phyloP scores from a whole-genome alignment of 768 basidiomycete genomes.

The Russula abietina region DNA sequence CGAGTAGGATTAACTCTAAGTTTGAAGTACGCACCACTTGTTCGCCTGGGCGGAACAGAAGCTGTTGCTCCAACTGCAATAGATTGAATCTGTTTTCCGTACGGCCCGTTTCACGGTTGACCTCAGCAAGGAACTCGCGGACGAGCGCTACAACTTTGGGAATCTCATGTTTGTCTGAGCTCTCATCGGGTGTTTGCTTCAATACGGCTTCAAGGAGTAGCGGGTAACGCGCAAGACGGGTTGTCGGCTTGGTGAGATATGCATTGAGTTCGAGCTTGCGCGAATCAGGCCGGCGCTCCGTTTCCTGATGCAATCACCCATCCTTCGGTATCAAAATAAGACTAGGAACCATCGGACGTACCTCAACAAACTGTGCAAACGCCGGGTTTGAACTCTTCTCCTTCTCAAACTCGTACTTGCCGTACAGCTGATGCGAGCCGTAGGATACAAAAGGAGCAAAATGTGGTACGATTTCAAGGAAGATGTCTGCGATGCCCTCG shows the following conservation, averaged over 20 bases:
- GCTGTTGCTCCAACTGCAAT: constrained; percentile 85
- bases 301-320: constrained; percentile 45
- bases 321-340: neutral
- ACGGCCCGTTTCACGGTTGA: constrained; percentile 91
- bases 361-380: constrained; percentile 95
- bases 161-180: constrained; percentile 72
- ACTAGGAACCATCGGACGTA: constrained; percentile 34
- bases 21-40: constrained; percentile 57
- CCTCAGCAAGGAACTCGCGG: constrained; percentile 76
- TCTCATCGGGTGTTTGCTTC: constrained; percentile 89
- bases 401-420: constrained; percentile 99
- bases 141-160: constrained; percentile 73
- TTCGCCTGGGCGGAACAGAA: constrained; percentile 86
- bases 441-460: constrained; percentile 94
- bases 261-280: constrained; percentile 96
- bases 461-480: constrained; percentile 78
- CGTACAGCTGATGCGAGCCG: constrained; percentile 94
- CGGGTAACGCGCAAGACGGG: constrained; percentile 94
- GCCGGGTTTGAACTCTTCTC: constrained; percentile 90
- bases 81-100: constrained; percentile 96
- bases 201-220: constrained; percentile 85
- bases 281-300: constrained; percentile 90
- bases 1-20: neutral
- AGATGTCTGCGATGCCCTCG: constrained; percentile 84
- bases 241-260: constrained; percentile 97